Conservation (phyloP, 345 rosid species). For the Ceriops zippeliana region DNA sequence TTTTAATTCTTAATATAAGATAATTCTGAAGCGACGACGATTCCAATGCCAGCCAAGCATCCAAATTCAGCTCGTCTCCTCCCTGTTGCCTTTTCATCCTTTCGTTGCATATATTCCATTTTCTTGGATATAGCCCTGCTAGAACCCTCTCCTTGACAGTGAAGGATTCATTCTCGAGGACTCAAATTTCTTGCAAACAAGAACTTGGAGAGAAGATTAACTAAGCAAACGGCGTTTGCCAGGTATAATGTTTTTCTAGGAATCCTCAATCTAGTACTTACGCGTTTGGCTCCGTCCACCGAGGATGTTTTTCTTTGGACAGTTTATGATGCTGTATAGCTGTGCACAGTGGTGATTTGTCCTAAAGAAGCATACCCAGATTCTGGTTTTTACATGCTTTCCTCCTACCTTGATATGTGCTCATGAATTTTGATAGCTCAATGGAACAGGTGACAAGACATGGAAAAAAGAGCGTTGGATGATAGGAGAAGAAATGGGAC, state of each 20-base stretch:
- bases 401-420: neutral
- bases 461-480: conserved; percentile 41
- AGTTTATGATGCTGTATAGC: neutral
- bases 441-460: conserved; percentile 6
- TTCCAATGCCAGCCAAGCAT: conserved; percentile 28
- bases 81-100: conserved; percentile 16
- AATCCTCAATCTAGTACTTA: neutral
- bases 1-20: too few relatives aligned
- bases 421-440: conserved; percentile 6
- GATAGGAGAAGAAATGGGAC: conserved; percentile 49
- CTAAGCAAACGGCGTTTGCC: neutral
- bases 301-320: neutral
- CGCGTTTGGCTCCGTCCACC: neutral
- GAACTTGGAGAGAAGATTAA: neutral
- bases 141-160: too few relatives aligned
- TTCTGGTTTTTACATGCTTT: conserved; percentile 1
- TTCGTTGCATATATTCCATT: conserved; percentile 9
- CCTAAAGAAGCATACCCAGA: neutral
- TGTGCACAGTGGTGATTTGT: neutral
- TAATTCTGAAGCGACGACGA: conserved; percentile 20
- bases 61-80: neutral
- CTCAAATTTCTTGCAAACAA: too few relatives aligned
- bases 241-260: conserved; percentile 8
- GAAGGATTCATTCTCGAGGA: too few relatives aligned
- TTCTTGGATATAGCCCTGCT: conserved; percentile 4